Evolutionary conservation across 345 rosid species (phyloP), one percentile per base, ranked within the genome.

Genomic region (Schrenkiella parvula): DNA sequence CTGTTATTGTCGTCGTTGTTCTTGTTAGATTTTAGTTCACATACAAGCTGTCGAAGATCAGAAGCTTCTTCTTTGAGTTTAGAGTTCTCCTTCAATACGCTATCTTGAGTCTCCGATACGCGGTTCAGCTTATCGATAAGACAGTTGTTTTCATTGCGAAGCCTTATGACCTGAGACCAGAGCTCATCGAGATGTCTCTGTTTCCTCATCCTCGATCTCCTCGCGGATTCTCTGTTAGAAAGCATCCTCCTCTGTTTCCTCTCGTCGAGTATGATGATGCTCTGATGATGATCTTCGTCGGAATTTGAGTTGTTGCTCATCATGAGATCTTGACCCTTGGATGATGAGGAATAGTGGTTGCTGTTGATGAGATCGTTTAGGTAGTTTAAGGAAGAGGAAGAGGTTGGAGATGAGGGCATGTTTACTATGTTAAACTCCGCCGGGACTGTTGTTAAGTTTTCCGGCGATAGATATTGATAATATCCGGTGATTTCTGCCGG

Each of bases 141-240:
- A 47, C 65, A 80, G 59, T 82, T 81, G 37, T 93, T 93, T 79
- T 91, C 96, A 3, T 75, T 81, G 5, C 90, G 77, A 39, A 91
- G 92, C 77, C 95, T 82, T 41, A 84, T 55, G 5, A 89, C 95
- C 57, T 89, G 97, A 56, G 97, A 78, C 89, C 88, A 84, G 3
- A 93, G 88, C 67, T 93, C 98, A 50, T 93, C 97, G 23, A 93
- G 87, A 84, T 93, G 97, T 80, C 80, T 89, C 78, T 93, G 98
- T 65, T 93, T 93, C 80, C 98, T 78, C 97, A 91, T 91, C 85
- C 98, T 73, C 1, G 98, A 93, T 69, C 98, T 79, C 4, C 98
- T 83, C 3, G 97, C 98, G 0, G 98, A 93, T 75, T 93, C 98
- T 75, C 98, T 79, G 66, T 93, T 93, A 1, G 98, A 93, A 64